phyloP scores from a whole-genome alignment of 345 rosid species.

The Ceriops tagal region DNA sequence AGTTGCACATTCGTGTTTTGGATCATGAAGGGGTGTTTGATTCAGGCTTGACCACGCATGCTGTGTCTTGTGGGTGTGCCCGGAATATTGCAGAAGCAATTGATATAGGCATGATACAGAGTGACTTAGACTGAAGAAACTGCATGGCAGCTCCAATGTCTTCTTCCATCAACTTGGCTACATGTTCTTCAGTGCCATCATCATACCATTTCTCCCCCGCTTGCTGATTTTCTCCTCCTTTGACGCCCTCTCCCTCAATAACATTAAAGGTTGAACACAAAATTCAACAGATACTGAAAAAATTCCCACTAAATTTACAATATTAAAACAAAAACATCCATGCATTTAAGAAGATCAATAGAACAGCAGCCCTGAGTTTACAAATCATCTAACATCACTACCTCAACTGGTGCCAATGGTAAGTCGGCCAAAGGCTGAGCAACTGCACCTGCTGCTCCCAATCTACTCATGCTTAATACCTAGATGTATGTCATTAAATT shows the following conservation, averaged over 20 bases:
- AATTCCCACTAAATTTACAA: background rate
- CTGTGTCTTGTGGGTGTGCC: constrained; percentile 40
- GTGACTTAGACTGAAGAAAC: constrained; percentile 72
- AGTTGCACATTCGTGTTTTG: background rate
- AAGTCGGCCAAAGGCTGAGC: constrained; percentile 74
- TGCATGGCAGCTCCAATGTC: constrained; percentile 80
- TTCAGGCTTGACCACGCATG: constrained; percentile 45
- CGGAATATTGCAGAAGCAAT: constrained; percentile 62
- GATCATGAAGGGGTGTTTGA: constrained; percentile 39
- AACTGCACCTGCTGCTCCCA: constrained; percentile 69
- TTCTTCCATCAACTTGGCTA: constrained; percentile 79
- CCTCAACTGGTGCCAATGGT: constrained; percentile 59
- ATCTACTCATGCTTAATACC: constrained; percentile 75
- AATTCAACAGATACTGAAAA: background rate
- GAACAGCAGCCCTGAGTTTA: background rate
- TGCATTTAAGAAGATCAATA: background rate
- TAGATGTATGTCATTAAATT: constrained; percentile 20
- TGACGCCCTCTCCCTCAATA: constrained; percentile 46
- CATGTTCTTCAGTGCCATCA: constrained; percentile 65
- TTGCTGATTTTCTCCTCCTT: constrained; percentile 41
- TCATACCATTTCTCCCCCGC: constrained; percentile 75
- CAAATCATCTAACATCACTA: constrained; percentile 16
- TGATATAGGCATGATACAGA: constrained; percentile 72
- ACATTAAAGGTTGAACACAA: background rate
- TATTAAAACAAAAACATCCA: background rate